A percentile compares a stretch with the other conserved stretches of the same genome.
phyloP scores from a whole-genome alignment of 176 grass and related monocot genomes.

The Lolium multiflorum region DNA sequence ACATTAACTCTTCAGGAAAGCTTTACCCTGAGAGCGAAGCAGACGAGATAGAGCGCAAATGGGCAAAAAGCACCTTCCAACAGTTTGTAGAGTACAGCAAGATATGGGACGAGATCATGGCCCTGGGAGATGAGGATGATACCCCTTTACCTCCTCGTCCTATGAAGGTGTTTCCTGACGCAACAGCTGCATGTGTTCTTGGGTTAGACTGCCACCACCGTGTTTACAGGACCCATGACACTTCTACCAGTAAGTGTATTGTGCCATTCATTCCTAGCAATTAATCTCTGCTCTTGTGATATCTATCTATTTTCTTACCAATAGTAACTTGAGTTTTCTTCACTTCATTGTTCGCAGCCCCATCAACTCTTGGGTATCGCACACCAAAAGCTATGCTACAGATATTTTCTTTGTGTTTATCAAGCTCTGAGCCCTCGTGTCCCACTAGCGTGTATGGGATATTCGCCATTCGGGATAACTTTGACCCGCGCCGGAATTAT shows the following conservation, averaged over 20 bases:
- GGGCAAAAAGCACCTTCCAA: background rate
- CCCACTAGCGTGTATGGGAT: slow-evolving; percentile 23
- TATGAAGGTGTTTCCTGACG: background rate
- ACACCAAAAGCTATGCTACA: slow-evolving; percentile 18
- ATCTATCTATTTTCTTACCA: background rate
- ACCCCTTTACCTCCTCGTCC: slow-evolving; percentile 13
- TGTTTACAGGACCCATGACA: slow-evolving; percentile 15
- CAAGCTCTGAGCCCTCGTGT: background rate
- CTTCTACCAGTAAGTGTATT: slow-evolving; percentile 1
- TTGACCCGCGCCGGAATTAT: slow-evolving; percentile 28
- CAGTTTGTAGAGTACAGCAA: background rate
- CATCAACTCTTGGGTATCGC: slow-evolving; percentile 7
- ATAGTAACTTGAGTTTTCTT: background rate
- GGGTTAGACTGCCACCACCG: slow-evolving; percentile 29
- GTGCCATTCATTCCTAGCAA: background rate
- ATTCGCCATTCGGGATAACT: slow-evolving; percentile 21
- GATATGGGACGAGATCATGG: background rate
- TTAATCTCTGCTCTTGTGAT: background rate
- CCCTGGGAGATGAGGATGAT: slow-evolving; percentile 1
- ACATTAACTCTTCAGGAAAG: slow-evolving; percentile 5
- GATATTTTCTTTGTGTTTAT: slow-evolving; percentile 10
- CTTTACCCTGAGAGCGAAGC: background rate
- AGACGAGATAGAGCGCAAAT: background rate
- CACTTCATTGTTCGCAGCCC: background rate
- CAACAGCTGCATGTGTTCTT: background rate